A percentile compares a stretch with the other conserved stretches of the same genome.
These are phyloP conservation scores for Starmerella geochares DNA, from an alignment of 805 yeast genomes.

Conservation along the genomic window DNA sequence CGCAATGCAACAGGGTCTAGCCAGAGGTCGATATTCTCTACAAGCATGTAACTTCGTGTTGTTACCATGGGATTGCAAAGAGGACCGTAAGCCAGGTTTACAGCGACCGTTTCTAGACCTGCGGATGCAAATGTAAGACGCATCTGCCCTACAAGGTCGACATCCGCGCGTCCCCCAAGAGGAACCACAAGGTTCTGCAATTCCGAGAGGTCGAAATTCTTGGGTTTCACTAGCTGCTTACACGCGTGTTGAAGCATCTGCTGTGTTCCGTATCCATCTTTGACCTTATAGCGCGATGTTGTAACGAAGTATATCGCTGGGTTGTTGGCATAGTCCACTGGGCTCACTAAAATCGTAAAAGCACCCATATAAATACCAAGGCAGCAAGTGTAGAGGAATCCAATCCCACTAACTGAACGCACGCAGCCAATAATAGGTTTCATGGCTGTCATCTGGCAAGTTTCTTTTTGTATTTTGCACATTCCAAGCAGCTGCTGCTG, in stretches of 20 bases:
- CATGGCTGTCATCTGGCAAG: slow-evolving; percentile 67
- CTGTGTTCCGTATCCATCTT: slow-evolving; percentile 74
- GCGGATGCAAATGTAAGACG: slow-evolving; percentile 55
- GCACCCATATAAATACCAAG: slow-evolving; percentile 82
- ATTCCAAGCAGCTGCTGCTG: slow-evolving; percentile 60
- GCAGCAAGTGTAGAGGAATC: slow-evolving; percentile 75
- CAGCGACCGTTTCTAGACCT: slow-evolving; percentile 53
- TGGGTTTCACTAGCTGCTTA: slow-evolving; percentile 43
- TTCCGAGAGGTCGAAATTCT: slow-evolving; percentile 49
- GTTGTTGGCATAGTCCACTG: slow-evolving; percentile 62
- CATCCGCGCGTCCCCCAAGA: slow-evolving; percentile 56
- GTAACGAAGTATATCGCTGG: slow-evolving; percentile 64
- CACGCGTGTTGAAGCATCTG: slow-evolving; percentile 74
- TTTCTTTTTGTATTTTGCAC: slow-evolving; percentile 84
- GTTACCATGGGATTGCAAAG: slow-evolving; percentile 72
- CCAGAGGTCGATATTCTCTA: slow-evolving; percentile 79
- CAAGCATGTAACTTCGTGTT: slow-evolving; percentile 74
- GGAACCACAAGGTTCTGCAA: slow-evolving; percentile 78
- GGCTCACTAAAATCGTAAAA: slow-evolving; percentile 69
- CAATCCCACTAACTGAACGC: slow-evolving; percentile 72
- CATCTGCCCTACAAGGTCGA: slow-evolving; percentile 44
- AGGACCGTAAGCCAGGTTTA: slow-evolving; percentile 71
- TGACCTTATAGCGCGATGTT: slow-evolving; percentile 65
- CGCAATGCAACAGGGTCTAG: slow-evolving; percentile 79
- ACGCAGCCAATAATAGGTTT: slow-evolving; percentile 78